These are phyloP conservation scores for Globisporangium cederbergense DNA, from an alignment of 352 stramenopile genomes.

Conservation along the genomic window DNA sequence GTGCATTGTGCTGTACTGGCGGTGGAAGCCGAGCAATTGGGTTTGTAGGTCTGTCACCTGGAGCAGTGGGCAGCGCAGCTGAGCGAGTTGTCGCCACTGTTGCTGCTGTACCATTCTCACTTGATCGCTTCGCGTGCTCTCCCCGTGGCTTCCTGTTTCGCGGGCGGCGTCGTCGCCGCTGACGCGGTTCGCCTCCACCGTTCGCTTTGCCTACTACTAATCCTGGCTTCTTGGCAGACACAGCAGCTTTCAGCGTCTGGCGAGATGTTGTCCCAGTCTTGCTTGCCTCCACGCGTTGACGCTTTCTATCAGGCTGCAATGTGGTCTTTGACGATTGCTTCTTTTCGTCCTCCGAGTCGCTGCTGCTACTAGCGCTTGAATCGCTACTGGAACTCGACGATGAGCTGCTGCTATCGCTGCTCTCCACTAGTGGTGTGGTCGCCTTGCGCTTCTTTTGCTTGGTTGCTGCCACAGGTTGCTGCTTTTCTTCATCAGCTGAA, in stretches of 20 bases:
- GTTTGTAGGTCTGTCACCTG: neutral
- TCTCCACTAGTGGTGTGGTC: neutral
- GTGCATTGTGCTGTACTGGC: neutral
- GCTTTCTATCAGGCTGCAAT: constrained; percentile 15
- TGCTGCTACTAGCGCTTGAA: constrained; percentile 22
- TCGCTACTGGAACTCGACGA: constrained; percentile 17
- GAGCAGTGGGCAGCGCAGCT: neutral
- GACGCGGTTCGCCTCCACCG: neutral
- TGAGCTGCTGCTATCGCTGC: constrained; percentile 10
- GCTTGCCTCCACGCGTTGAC: constrained; percentile 12
- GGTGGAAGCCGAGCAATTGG: constrained; percentile 1
- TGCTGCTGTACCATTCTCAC: neutral
- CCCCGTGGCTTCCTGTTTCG: constrained; percentile 10
- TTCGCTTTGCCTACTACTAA: neutral
- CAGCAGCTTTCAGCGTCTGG: neutral
- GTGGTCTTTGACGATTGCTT: constrained; percentile 1
- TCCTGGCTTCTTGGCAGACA: constrained; percentile 8
- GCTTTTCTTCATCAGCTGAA: neutral
- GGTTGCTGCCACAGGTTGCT: neutral
- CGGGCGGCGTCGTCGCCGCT: constrained; percentile 17
- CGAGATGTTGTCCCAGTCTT: neutral
- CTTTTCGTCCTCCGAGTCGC: constrained; percentile 19
- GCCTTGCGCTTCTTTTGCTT: constrained; percentile 13
- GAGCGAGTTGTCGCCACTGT: neutral
- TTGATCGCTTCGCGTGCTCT: neutral